Conservation (phyloP, 306 rosid genomes). For the Cicer judaicum region DNA sequence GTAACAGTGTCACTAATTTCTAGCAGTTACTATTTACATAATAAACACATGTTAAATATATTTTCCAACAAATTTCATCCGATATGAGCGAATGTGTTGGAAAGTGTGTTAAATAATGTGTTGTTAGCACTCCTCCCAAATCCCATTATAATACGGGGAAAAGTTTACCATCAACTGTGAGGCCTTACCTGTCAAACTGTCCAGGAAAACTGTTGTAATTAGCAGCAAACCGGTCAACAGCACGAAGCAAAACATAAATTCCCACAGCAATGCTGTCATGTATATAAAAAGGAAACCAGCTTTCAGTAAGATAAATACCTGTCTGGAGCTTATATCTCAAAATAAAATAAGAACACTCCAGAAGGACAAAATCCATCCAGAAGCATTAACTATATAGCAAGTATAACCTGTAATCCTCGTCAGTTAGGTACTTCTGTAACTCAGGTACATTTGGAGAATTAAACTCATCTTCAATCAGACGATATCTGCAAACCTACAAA, state of each 20-base stretch:
- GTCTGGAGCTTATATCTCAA: slow-evolving; percentile 4
- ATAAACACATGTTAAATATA: neutral
- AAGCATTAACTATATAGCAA: slow-evolving; percentile 38
- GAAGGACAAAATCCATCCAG: slow-evolving; percentile 9
- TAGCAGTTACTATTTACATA: neutral
- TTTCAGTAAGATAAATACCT: slow-evolving; percentile 37
- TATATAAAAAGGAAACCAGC: slow-evolving; percentile 40
- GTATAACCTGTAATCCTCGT: slow-evolving; percentile 88
- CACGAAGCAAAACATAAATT: slow-evolving; percentile 88
- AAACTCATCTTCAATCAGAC: slow-evolving; percentile 76
- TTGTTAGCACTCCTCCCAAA: neutral
- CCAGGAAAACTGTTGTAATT: slow-evolving; percentile 96
- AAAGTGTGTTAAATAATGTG: neutral
- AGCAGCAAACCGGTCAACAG: slow-evolving; percentile 94
- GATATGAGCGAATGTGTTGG: neutral
- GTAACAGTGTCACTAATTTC: neutral
- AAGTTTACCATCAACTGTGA: slow-evolving; percentile 26
- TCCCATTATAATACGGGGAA: slow-evolving; percentile 14
- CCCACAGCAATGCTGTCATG: slow-evolving; percentile 75
- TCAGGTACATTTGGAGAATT: slow-evolving; percentile 74
- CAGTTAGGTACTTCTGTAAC: slow-evolving; percentile 84
- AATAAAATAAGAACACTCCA: slow-evolving; percentile 4
- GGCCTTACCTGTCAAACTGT: slow-evolving; percentile 78
- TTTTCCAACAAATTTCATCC: neutral
- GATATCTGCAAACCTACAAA: slow-evolving; percentile 93